Base-by-base conservation (phyloP, 331 rosid genomes). In the Malus hybrid region DNA sequence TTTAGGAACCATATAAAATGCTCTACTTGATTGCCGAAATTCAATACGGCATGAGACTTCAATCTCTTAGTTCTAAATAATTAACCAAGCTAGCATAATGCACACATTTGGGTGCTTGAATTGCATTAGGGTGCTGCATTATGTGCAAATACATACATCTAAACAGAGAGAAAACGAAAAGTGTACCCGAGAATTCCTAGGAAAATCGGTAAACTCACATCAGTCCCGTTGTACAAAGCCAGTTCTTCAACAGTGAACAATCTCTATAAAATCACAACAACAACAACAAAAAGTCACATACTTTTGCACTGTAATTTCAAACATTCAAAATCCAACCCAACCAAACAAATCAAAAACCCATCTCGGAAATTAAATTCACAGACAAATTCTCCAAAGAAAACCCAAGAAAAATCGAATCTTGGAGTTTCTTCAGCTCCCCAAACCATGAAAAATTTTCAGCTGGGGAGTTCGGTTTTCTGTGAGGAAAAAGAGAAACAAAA, bases 151-250 rank as follows among this genome's bases (percentile, higher is more conserved):
- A 24, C 39, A 39, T 24, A 24, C 39, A 69, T 71, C 10, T 22
- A 62, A 24, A 32, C 18, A 20, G 34, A 33, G 32, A 56, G 77
- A 71, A 64, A 79, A 15, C 31, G 39, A 70, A 31, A 71, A 69
- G 69, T 63, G 76, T 89, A 93, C 97, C 97, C 98, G 24, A 93
- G 96, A 84, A 93, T 89, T 86, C 97, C 98, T 67, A 93, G 79
- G 14, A 91, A 86, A 62, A 93, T 76, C 5, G 97, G 97, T 67
- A 88, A 77, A 46, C 81, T 71, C 79, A 62, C 83, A 73, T 88
- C 90, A 61, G 93, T 89, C 79, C 98, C 98, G 75, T 93, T 93
- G 86, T 88, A 88, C 83, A 91, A 82, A 24, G 93, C 87, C 78
- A 93, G 87, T 66, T 93, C 97, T 60, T 93, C 86, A 60, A 69